Evolutionary conservation across 305 asterid species (phyloP).

Genomic region (Rubia occidens): DNA sequence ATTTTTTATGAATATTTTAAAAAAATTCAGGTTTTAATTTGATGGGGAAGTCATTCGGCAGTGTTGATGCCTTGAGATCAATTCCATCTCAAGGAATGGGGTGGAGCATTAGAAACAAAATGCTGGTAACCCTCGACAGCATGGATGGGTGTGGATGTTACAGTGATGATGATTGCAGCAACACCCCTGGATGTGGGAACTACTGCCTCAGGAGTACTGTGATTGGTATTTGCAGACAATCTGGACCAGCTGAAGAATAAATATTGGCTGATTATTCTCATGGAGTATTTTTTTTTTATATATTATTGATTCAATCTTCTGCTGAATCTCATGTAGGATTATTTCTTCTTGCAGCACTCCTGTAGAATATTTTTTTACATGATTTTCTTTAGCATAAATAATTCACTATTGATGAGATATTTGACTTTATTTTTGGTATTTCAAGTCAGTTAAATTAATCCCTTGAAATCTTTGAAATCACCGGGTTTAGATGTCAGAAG

Average conservation of each 20-base stretch:
- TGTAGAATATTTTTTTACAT: too few relatives aligned
- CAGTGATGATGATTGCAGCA: conserved; percentile 7
- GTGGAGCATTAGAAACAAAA: not conserved
- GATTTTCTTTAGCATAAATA: not conserved
- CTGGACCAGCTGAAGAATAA: not conserved
- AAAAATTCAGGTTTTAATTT: not conserved
- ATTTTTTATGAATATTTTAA: too few relatives aligned
- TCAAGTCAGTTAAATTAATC: too few relatives aligned
- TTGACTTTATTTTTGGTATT: not conserved
- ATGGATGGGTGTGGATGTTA: conserved; percentile 7
- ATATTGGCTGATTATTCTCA: too few relatives aligned
- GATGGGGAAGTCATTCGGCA: not conserved
- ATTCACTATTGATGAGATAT: not conserved
- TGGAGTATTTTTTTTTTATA: too few relatives aligned
- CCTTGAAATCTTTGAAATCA: too few relatives aligned
- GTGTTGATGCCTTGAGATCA: too few relatives aligned
- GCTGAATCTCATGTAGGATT: not conserved
- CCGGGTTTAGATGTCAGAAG: too few relatives aligned
- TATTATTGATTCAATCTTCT: too few relatives aligned
- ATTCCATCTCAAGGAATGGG: too few relatives aligned
- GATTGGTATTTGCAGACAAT: conserved; percentile 1
- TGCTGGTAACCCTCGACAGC: not conserved
- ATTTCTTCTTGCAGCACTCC: not conserved
- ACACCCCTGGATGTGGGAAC: conserved; percentile 15
- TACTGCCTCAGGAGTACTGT: not conserved